Percentiles rank a stretch among this genome's conserved stretches.
phyloP scores from a whole-genome alignment of 1,139 yeast genomes.

The Hyphopichia pseudoburtonii region DNA sequence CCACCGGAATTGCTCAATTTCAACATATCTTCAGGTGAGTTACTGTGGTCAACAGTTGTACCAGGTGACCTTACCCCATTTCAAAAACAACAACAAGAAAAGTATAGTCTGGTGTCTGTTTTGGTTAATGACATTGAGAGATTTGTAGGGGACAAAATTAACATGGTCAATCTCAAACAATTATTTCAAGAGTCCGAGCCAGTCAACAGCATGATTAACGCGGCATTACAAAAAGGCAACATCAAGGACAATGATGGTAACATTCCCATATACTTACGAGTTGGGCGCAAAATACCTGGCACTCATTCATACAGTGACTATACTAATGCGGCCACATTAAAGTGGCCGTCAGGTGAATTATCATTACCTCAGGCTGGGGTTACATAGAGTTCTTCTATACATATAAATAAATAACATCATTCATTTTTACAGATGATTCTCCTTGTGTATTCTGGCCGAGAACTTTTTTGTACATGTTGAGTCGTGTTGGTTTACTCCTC shows the following conservation, averaged over 20 bases:
- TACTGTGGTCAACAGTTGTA: slow-evolving; percentile 31
- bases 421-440: neutral
- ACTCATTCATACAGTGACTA: slow-evolving; percentile 48
- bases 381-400: slow-evolving; percentile 23
- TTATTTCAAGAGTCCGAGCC: slow-evolving; percentile 31
- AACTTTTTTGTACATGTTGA: too few relatives aligned
- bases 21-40: slow-evolving; percentile 28
- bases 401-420: neutral
- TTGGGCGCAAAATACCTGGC: slow-evolving; percentile 49
- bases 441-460: neutral
- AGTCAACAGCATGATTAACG: neutral
- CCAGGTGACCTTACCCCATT: slow-evolving; percentile 8
- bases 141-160: slow-evolving; percentile 53
- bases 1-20: slow-evolving; percentile 56
- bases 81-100: slow-evolving; percentile 10
- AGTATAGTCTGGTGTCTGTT: slow-evolving; percentile 54
- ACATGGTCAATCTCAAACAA: slow-evolving; percentile 38
- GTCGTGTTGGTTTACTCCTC: too few relatives aligned
- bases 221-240: slow-evolving; percentile 4
- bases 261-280: slow-evolving; percentile 49
- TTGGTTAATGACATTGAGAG: slow-evolving; percentile 79
- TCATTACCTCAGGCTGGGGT: slow-evolving; percentile 46
- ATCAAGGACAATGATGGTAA: slow-evolving; percentile 25
- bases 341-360: slow-evolving; percentile 60
- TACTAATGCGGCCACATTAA: slow-evolving; percentile 54